These are phyloP conservation scores for Typha latifolia DNA, from an alignment of 176 grass and related monocot species.

Conservation along the genomic window DNA sequence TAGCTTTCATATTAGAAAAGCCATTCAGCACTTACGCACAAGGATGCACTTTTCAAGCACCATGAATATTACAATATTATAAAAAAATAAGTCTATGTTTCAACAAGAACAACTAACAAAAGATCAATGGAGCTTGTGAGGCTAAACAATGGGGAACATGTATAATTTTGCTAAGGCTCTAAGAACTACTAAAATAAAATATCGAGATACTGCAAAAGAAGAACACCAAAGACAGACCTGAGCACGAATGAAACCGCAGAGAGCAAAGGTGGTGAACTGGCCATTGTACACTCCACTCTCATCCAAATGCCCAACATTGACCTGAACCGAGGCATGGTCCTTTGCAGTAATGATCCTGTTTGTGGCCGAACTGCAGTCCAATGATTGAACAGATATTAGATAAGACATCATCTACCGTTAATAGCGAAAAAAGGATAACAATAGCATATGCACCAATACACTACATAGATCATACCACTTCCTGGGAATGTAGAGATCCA, in stretches of 20 bases:
- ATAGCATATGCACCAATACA: background rate
- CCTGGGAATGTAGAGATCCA: slow-evolving; percentile 81
- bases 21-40: too few relatives aligned
- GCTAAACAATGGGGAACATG: too few relatives aligned
- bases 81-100: too few relatives aligned
- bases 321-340: slow-evolving; percentile 78
- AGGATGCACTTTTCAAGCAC: too few relatives aligned
- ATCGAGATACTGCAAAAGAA: background rate
- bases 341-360: slow-evolving; percentile 45
- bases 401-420: background rate
- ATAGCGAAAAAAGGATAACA: background rate
- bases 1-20: too few relatives aligned
- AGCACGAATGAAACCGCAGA: slow-evolving; percentile 67
- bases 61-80: too few relatives aligned
- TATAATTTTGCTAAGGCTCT: too few relatives aligned
- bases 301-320: slow-evolving; percentile 70
- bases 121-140: too few relatives aligned
- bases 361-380: slow-evolving; percentile 45
- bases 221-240: slow-evolving; percentile 32
- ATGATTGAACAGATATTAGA: background rate
- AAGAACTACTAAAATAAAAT: too few relatives aligned
- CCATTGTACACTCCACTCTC: slow-evolving; percentile 65
- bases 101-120: too few relatives aligned
- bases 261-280: slow-evolving; percentile 56
- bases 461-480: slow-evolving; percentile 20